Evolutionary conservation across 352 stramenopile species (phyloP), one percentile per base, ranked within the genome.

Genomic region (Aphanomyces cochlioides): DNA sequence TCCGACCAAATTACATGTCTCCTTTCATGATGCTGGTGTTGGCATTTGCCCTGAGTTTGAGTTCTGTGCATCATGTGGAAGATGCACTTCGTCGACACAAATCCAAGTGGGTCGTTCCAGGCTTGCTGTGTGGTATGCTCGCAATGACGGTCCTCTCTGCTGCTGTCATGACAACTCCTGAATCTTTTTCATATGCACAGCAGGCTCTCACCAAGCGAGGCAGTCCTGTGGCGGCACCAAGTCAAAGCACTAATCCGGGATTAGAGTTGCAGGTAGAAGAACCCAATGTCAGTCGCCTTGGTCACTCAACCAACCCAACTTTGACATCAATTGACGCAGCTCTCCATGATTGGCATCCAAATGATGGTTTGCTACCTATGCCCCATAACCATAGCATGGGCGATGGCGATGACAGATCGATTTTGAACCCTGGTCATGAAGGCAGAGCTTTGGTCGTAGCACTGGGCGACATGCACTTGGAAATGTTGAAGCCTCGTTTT

Each of bases 401-500:
- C 43, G 10, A n/a, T n/a, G 10, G 10, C 43, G 43, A 67, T 8
- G 50, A 63, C 3, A 36, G 63, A 5, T 47, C 41, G 65, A 10
- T 67, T 15, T 67, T 71, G 12, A 71, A 71, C 56, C 17, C 36
- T n/a, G 65, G 56, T 3, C 48, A 71, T 36, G 43, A 50, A n/a
- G 19, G 41, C 56, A 50, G 7, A n/a, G 10, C 43, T 4, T 37
- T 66, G 7, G 34, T 69, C 17, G 37, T 71, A 36, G 65, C 63
- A 10, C 21, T 71, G 13, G 65, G 65, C 8, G 65, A 71, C 56
- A 66, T 50, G 28, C 65, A 71, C 34, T 5, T 13, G 4, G 15
- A 66, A 12, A 63, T 66, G 65, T 13, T 71, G 13, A 66, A 63
- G 41, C 65, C 48, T 21, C 48, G 65, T 12, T 71, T 71, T 36